Evolutionary conservation across 208 protist genomes (phyloP).

Genomic region (Crithidia acanthocephali): DNA sequence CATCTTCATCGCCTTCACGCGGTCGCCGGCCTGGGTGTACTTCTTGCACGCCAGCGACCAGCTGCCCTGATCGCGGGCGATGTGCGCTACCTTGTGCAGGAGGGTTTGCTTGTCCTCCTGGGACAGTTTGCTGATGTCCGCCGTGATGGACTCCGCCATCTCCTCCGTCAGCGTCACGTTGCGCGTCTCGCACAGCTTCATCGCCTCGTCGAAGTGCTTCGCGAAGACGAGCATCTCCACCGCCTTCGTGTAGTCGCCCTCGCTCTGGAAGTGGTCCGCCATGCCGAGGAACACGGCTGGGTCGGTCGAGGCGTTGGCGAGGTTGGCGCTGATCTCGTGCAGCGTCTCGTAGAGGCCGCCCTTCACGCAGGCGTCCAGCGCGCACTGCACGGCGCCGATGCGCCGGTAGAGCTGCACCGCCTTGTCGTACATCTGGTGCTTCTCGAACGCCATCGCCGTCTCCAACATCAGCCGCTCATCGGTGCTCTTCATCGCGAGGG

Average conservation of each 20-base stretch:
- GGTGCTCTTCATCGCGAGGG: conserved; percentile 75
- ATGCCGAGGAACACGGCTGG: conserved; percentile 92
- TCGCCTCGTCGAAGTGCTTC: conserved; percentile 84
- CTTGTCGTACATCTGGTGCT: conserved; percentile 87
- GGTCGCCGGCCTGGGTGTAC: conserved; percentile 95
- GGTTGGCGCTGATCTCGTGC: conserved; percentile 91
- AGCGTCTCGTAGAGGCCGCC: conserved; percentile 93
- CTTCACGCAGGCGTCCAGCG: conserved; percentile 93
- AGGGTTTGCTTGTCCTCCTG: conserved; percentile 61
- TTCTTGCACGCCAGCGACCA: conserved; percentile 94
- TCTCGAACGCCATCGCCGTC: conserved; percentile 89
- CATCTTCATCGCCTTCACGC: conserved; percentile 97
- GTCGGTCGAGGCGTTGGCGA: conserved; percentile 79
- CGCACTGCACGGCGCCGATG: conserved; percentile 89
- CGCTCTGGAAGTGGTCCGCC: conserved; percentile 92
- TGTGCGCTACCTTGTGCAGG: conserved; percentile 73
- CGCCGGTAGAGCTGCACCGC: conserved; percentile 95
- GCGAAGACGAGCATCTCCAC: conserved; percentile 95
- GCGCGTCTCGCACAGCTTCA: conserved; percentile 82
- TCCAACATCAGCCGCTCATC: conserved; percentile 89
- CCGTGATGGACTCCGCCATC: conserved; percentile 93
- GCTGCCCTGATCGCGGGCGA: conserved; percentile 90
- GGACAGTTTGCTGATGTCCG: conserved; percentile 52
- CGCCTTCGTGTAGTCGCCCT: conserved; percentile 87
- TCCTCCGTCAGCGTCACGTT: conserved; percentile 91